Evolutionary conservation across 306 rosid species (phyloP), one percentile per base, ranked within the genome.

Genomic region (Cicer judaicum): DNA sequence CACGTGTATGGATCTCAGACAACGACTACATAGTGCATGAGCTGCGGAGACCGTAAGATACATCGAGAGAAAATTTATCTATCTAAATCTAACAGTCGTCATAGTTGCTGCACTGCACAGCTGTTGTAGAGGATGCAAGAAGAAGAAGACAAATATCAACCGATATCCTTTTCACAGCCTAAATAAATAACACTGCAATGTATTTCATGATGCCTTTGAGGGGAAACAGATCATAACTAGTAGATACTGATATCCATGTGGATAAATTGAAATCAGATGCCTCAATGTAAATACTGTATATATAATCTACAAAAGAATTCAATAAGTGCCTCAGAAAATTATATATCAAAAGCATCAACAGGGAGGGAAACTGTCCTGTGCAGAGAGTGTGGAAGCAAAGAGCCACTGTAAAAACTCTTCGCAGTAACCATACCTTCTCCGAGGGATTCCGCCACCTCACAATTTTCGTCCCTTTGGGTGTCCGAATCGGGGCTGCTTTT

Each of bases 291-390:
- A 79, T 55, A 79, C 7, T n/a, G 6, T 11, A 24, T 19, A 7
- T 40, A 55, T 38, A 59, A 76, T 80, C 56, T 80, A 86, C 59
- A 72, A 85, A 89, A 87, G 88, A 87, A 86, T 79, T 61, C 80
- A 82, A 52, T 61, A 55, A 81, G 71, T 64, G 79, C 72, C 85
- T 79, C 66, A 55, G 48, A 74, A 65, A 56, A 77, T 85, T 85
- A 93, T 70, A 85, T 8, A 84, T 88, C 85, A 80, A 89, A 87
- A 77, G 97, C 96, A 84, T 91, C 97, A 80, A 91, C 96, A 39
- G 96, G 98, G 54, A 93, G 96, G 21, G 96, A 89, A 73, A 87
- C 85, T 77, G 96, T 74, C 83, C 97, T 84, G 79, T 86, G 88
- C 40, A 89, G 78, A 48, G 89, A 74, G 72, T 61, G 83, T 2